Evolutionary conservation across 2,329 filamentous ascomycete species (phyloP).

Genomic region (Trichoderma brevicompactum): DNA sequence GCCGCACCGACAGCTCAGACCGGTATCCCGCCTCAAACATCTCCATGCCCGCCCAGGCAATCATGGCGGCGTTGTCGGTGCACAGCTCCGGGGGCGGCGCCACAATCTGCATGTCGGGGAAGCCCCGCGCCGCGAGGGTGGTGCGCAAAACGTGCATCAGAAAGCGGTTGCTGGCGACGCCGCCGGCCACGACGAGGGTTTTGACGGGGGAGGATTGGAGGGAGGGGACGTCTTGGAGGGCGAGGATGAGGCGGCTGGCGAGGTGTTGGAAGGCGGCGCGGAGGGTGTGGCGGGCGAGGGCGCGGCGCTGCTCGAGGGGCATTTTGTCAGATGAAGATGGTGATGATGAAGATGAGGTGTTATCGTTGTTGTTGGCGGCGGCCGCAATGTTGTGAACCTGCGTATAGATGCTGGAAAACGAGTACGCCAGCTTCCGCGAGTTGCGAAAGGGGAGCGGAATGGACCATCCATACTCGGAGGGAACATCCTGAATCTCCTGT

Average conservation of each 20-base stretch:
- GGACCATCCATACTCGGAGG: conserved; percentile 59
- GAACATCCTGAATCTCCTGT: conserved; percentile 58
- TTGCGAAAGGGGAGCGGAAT: conserved; percentile 69
- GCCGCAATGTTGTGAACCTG: conserved; percentile 52
- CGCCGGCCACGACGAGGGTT: conserved; percentile 82
- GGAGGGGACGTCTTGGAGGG: conserved; percentile 51
- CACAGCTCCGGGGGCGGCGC: conserved; percentile 80
- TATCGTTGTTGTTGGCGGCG: conserved; percentile 33
- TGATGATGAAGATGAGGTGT: background rate
- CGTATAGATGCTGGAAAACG: conserved; percentile 72
- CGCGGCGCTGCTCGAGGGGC: conserved; percentile 63
- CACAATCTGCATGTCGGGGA: conserved; percentile 62
- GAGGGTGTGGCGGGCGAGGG: conserved; percentile 76
- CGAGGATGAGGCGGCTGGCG: conserved; percentile 72
- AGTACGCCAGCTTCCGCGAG: conserved; percentile 65
- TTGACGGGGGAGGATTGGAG: conserved; percentile 34
- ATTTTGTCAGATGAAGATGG: conserved; percentile 39
- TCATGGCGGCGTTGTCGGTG: conserved; percentile 97
- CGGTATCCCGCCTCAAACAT: conserved; percentile 83
- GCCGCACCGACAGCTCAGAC: conserved; percentile 62
- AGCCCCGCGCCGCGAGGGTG: conserved; percentile 69
- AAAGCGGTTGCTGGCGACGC: conserved; percentile 85
- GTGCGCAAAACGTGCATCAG: conserved; percentile 67
- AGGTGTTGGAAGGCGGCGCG: conserved; percentile 86
- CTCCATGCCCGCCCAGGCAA: conserved; percentile 89